These are phyloP conservation scores for Xylariales sp. DNA, from an alignment of 2,329 filamentous ascomycete species.

Conservation along the genomic window DNA sequence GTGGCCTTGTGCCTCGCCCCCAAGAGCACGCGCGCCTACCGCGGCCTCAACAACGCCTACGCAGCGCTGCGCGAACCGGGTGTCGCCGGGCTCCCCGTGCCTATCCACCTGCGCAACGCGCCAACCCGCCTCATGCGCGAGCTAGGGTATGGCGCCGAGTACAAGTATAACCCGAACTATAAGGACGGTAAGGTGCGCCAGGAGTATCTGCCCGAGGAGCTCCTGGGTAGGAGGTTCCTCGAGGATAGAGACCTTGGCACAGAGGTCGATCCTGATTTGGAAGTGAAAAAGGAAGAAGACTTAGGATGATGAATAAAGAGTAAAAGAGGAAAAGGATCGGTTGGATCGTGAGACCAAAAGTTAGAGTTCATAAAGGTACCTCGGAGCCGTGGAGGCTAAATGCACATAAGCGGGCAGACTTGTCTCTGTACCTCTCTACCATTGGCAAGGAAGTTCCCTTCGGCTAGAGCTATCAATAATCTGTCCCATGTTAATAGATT, in stretches of 20 bases:
- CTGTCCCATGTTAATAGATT: no score
- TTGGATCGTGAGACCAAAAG: no score
- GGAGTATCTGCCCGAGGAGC: conserved; percentile 79
- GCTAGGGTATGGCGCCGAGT: conserved; percentile 82
- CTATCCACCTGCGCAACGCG: conserved; percentile 84
- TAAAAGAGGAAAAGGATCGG: no score
- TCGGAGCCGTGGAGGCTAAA: no score
- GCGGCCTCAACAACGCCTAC: conserved; percentile 76
- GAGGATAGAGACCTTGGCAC: conserved; percentile 77
- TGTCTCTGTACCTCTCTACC: no score
- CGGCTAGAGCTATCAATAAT: no score
- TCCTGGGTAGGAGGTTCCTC: conserved; percentile 69
- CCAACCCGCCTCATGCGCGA: conserved; percentile 92
- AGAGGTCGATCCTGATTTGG: conserved; percentile 67
- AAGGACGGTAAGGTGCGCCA: conserved; percentile 76
- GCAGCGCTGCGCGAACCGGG: conserved; percentile 78
- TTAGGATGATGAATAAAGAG: no score
- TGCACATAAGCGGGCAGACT: no score
- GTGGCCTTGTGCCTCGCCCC: conserved; percentile 76
- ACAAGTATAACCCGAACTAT: conserved; percentile 96
- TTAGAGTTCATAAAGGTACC: no score
- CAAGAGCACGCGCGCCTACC: conserved; percentile 85
- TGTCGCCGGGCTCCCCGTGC: conserved; percentile 75
- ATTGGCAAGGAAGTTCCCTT: no score
- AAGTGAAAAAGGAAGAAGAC: conserved; percentile 33